These are phyloP conservation scores for Sclerotinia subarctica DNA, from an alignment of 2,329 filamentous ascomycete genomes.

Conservation along the genomic window DNA sequence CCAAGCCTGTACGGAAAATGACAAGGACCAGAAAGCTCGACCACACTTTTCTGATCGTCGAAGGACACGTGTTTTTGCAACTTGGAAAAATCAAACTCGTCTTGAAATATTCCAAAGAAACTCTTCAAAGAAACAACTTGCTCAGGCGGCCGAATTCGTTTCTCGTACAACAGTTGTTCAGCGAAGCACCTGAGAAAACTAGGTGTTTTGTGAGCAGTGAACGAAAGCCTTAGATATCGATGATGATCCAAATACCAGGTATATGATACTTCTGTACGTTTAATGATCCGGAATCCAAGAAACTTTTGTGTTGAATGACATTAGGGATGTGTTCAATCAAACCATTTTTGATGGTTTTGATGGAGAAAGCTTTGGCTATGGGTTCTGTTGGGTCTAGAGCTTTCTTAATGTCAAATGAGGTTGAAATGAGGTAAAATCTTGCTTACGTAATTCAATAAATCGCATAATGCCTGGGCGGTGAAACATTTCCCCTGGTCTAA, in stretches of 20 bases:
- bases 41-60: neutral
- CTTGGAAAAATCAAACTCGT: neutral
- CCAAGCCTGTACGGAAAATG: neutral
- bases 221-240: neutral
- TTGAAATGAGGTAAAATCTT: slow-evolving; percentile 12
- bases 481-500: neutral
- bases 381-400: slow-evolving; percentile 15
- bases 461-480: neutral
- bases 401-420: slow-evolving; percentile 12
- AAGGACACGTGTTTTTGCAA: slow-evolving; percentile 9
- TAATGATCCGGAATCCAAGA: neutral
- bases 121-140: neutral
- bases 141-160: neutral
- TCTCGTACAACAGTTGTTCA: neutral
- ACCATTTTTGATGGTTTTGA: neutral
- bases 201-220: neutral
- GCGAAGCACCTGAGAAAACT: neutral
- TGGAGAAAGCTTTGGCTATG: neutral
- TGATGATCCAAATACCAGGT: neutral
- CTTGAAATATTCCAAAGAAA: neutral
- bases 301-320: neutral
- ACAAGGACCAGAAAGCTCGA: neutral
- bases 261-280: neutral
- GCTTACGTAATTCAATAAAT: slow-evolving; percentile 1
- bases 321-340: neutral